Evolutionary conservation across 2,329 filamentous ascomycete species (phyloP), one percentile per base, ranked within the genome.

Genomic region (Xylaria sp.): DNA sequence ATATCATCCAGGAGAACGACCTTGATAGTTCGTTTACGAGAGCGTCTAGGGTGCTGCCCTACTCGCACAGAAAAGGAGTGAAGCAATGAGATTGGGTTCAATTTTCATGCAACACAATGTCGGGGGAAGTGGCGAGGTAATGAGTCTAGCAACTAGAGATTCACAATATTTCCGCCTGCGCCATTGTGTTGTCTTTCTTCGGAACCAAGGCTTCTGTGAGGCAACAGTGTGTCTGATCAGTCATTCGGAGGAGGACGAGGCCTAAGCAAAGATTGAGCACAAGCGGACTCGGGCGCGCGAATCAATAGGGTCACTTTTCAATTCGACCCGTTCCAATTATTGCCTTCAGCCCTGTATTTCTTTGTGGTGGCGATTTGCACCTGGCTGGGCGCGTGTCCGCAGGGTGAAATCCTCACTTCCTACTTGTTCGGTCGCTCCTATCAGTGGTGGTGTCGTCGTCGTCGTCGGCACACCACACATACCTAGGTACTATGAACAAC

Each of bases 341-440:
- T 63, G 48, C 50, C 25, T 67, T 37, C 23, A 50, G 58, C 44
- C 60, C 37, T 51, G 48, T 25, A 20, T 54, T 41, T 63, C 39
- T 15, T 46, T 15, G 39, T 34, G 25, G 61, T 68, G 61, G 56
- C 66, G 25, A 62, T 62, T 65, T 52, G 10, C 61, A 44, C 9
- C 46, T 58, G 28, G 54, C 25, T 58, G 41, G 23, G 37, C 18
- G 46, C 23, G n/a, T 12, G 28, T 51, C 7, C 13, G 37, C 7
- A 55, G 54, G 39, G 48, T 25, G 41, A 46, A 41, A 63, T 56
- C 37, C 34, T 20, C 44, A 55, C 12, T 34, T 39, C 8, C n/a
- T 15, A n/a, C n/a, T 46, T n/a, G 41, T n/a, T 15, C 20, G 18
- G 31, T 55, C 10, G 37, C 25, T 28, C 28, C 28, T 28, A 28